These are phyloP conservation scores for Gastroboletus turbinatus DNA, from an alignment of 1,284 basidiomycete species.

Conservation along the genomic window DNA sequence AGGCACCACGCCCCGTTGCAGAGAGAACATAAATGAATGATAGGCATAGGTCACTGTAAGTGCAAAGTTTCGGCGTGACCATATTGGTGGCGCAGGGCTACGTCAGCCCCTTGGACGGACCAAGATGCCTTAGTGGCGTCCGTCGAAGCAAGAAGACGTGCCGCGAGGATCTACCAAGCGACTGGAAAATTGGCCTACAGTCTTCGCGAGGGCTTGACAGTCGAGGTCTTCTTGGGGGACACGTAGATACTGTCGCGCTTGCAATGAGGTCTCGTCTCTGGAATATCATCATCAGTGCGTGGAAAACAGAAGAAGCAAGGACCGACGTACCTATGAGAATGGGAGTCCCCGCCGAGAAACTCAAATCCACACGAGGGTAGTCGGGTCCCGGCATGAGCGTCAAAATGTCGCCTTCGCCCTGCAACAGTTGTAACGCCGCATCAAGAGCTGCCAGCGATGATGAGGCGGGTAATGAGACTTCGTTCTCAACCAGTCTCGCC, in stretches of 20 bases:
- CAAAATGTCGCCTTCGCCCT: conserved; percentile 4
- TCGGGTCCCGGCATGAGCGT: neutral
- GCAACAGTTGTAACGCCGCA: neutral
- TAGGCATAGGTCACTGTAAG: too few relatives aligned
- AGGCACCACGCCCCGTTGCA: neutral
- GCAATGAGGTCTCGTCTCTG: conserved; percentile 1
- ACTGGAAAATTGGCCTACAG: conserved; percentile 13
- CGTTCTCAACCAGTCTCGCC: neutral
- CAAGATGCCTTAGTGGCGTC: neutral
- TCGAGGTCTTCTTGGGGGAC: conserved; percentile 9
- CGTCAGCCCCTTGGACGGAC: neutral
- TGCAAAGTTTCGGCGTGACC: neutral
- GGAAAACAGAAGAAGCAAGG: neutral
- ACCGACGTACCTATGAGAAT: conserved; percentile 5
- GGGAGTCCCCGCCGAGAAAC: neutral
- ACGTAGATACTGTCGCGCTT: conserved; percentile 14
- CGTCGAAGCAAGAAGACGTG: neutral
- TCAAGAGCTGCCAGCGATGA: conserved; percentile 9
- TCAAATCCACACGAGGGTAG: conserved; percentile 2
- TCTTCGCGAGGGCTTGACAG: conserved; percentile 20
- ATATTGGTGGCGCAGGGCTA: neutral
- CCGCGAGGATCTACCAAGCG: neutral
- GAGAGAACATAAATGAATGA: neutral
- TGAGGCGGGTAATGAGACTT: neutral
- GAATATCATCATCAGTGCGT: conserved; percentile 1